These are phyloP conservation scores for Teratosphaeria pseudoeucalypti DNA, from an alignment of 2,329 filamentous ascomycete genomes.

Conservation along the genomic window DNA sequence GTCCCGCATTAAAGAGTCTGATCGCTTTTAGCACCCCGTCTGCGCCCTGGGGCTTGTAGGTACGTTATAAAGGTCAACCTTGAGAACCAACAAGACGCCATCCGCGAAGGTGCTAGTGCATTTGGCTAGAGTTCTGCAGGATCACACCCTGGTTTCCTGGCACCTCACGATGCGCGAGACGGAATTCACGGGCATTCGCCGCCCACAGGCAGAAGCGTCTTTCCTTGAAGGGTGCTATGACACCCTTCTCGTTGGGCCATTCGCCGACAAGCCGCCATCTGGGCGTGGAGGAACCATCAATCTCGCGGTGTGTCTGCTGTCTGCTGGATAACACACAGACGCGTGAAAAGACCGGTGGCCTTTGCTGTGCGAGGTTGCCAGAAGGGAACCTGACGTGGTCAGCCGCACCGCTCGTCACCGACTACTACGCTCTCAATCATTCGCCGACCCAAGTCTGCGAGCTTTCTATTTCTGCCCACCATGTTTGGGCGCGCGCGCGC, in stretches of 20 bases:
- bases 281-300: background rate
- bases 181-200: background rate
- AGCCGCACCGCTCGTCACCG: background rate
- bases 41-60: slow-evolving; percentile 15
- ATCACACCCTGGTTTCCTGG: background rate
- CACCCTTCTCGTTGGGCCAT: background rate
- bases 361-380: background rate
- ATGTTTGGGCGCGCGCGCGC: background rate
- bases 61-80: slow-evolving; percentile 16
- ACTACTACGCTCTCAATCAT: background rate
- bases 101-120: slow-evolving; percentile 12
- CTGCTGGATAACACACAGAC: background rate
- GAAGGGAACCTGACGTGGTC: background rate
- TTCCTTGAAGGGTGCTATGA: background rate
- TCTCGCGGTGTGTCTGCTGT: background rate
- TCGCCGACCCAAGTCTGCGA: background rate
- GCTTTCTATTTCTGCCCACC: background rate
- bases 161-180: background rate
- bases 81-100: slow-evolving; percentile 16
- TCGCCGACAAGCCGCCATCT: background rate
- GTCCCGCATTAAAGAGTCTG: slow-evolving; percentile 12
- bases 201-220: background rate
- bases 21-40: slow-evolving; percentile 14
- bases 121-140: background rate
- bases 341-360: background rate